These are phyloP conservation scores for Aureoboletus auriporus DNA, from an alignment of 768 basidiomycete genomes.

Conservation along the genomic window DNA sequence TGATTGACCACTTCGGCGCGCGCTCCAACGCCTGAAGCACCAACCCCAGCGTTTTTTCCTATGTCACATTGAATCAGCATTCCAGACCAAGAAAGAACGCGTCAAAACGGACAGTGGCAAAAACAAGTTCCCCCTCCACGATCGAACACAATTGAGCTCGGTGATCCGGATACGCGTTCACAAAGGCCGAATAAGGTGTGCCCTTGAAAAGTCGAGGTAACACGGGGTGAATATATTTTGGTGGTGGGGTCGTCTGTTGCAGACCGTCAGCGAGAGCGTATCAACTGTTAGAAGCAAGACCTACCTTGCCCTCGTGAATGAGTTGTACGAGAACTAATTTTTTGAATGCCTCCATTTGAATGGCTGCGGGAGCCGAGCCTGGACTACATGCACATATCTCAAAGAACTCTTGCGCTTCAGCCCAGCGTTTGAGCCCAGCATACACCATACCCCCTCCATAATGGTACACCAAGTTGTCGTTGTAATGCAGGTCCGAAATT, in stretches of 20 bases:
- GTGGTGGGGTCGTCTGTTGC: constrained; percentile 41
- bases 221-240: constrained; percentile 67
- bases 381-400: constrained; percentile 74
- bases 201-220: constrained; percentile 61
- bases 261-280: neutral
- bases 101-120: constrained; percentile 43
- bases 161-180: constrained; percentile 62
- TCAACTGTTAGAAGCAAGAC: neutral
- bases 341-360: constrained; percentile 86
- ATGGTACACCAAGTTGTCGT: constrained; percentile 82
- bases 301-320: constrained; percentile 71
- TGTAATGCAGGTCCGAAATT: constrained; percentile 66
- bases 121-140: constrained; percentile 53
- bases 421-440: constrained; percentile 59
- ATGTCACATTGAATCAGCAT: constrained; percentile 6
- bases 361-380: constrained; percentile 51
- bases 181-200: constrained; percentile 61
- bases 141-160: constrained; percentile 41
- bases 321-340: constrained; percentile 77
- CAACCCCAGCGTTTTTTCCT: constrained; percentile 76
- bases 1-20: constrained; percentile 74
- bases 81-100: neutral
- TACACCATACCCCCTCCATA: constrained; percentile 75
- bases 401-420: constrained; percentile 69
- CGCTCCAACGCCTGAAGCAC: constrained; percentile 61